Conservation (phyloP, 1,284 basidiomycete genomes). For the Phaffia rhodozyma region DNA sequence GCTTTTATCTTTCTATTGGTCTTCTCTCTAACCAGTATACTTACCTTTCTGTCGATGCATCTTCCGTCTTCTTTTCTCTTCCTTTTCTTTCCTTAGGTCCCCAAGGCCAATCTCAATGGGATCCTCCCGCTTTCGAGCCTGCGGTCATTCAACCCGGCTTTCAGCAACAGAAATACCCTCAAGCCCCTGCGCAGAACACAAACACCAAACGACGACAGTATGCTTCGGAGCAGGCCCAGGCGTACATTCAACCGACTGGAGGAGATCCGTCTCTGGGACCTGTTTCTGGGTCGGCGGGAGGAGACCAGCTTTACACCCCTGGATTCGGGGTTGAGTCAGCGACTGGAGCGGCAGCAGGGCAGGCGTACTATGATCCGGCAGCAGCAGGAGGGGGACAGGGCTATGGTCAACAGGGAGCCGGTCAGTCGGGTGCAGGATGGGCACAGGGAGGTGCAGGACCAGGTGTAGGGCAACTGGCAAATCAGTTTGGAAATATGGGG, state of each 20-base stretch:
- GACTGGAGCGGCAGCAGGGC: constrained; percentile 11
- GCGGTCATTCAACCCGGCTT: constrained; percentile 18
- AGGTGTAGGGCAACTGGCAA: constrained; percentile 27
- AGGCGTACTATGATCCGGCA: constrained; percentile 38
- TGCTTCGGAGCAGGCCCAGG: constrained; percentile 38
- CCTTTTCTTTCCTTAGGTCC: constrained; percentile 7
- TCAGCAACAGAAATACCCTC: constrained; percentile 21
- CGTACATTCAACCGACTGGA: constrained; percentile 36
- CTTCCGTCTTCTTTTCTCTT: background rate
- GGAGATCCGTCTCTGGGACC: constrained; percentile 31
- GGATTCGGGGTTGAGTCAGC: constrained; percentile 50
- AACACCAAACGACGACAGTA: constrained; percentile 69
- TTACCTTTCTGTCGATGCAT: background rate
- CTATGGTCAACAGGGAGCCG: constrained; percentile 31
- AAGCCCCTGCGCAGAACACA: constrained; percentile 30
- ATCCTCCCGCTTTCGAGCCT: constrained; percentile 39
- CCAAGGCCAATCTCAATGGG: constrained; percentile 52
- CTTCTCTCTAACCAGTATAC: background rate
- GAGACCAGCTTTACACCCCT: constrained; percentile 68
- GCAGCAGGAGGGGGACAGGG: constrained; percentile 38
- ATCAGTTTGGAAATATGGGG: constrained; percentile 32
- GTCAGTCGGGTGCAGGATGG: constrained; percentile 17
- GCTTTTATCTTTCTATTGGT: background rate
- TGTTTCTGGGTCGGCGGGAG: constrained; percentile 35
- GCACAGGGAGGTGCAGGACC: constrained; percentile 3